Percentiles rank a stretch among this genome's conserved stretches.
These are phyloP conservation scores for Amauroascus niger DNA, from an alignment of 2,329 filamentous ascomycete genomes.

Conservation along the genomic window DNA sequence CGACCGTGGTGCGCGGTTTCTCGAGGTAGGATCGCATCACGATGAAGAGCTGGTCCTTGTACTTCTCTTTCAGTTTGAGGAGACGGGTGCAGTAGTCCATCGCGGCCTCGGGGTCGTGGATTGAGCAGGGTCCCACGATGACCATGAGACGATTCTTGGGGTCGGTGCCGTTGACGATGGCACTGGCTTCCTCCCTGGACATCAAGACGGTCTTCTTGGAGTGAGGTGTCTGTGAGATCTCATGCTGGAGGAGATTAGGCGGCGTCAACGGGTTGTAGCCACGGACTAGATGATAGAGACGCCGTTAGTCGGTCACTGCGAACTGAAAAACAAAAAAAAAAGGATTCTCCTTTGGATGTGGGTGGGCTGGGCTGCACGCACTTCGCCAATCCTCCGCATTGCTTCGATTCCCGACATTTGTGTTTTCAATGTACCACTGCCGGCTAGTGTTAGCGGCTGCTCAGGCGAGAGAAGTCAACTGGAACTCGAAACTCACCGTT, in stretches of 20 bases:
- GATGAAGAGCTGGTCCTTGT: slow-evolving; percentile 80
- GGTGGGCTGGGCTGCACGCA: slow-evolving; percentile 43
- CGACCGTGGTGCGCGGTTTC: slow-evolving; percentile 94
- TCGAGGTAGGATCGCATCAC: slow-evolving; percentile 98
- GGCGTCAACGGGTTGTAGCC: slow-evolving; percentile 91
- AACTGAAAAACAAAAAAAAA: too few relatives aligned
- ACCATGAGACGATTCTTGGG: slow-evolving; percentile 55
- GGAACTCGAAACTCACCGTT: background rate
- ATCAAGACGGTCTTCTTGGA: slow-evolving; percentile 47
- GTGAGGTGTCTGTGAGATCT: slow-evolving; percentile 52
- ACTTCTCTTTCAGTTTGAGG: slow-evolving; percentile 71
- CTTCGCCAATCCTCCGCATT: slow-evolving; percentile 74
- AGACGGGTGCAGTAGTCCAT: slow-evolving; percentile 87
- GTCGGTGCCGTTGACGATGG: slow-evolving; percentile 52
- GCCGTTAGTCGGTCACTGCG: slow-evolving; percentile 1
- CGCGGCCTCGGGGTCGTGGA: slow-evolving; percentile 85
- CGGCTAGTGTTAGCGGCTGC: background rate
- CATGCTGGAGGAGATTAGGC: slow-evolving; percentile 88
- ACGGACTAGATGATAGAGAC: slow-evolving; percentile 47
- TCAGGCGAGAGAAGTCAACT: background rate
- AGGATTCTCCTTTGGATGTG: too few relatives aligned
- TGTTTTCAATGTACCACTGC: slow-evolving; percentile 68
- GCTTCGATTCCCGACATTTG: slow-evolving; percentile 64
- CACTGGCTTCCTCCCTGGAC: slow-evolving; percentile 51
- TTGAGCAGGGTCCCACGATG: slow-evolving; percentile 89